Evolutionary conservation across 805 yeast genomes (phyloP).

Genomic region (Nakazawaea sp.): DNA sequence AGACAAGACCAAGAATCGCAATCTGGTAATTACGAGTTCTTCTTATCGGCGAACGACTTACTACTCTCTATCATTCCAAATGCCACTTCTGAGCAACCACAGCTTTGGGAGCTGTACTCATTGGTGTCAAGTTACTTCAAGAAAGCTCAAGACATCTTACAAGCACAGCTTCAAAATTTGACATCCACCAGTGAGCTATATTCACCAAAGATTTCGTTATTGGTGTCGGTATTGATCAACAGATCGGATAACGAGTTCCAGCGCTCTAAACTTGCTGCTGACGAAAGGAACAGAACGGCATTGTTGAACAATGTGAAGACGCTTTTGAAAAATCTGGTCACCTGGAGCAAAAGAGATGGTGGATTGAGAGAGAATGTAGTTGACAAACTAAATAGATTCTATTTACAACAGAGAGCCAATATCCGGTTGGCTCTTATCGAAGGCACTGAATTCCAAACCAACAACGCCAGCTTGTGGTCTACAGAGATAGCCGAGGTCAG

Average conservation of each 20-base stretch:
- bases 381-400: conserved; percentile 35
- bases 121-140: conserved; percentile 31
- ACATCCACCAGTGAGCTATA: conserved; percentile 14
- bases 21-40: conserved; percentile 4
- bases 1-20: conserved; percentile 15
- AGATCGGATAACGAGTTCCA: conserved; percentile 48
- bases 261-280: conserved; percentile 28
- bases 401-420: conserved; percentile 36
- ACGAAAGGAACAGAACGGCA: conserved; percentile 21
- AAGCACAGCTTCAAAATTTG: conserved; percentile 15
- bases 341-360: conserved; percentile 36
- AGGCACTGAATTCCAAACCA: conserved; percentile 24
- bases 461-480: conserved; percentile 21
- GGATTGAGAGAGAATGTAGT: conserved; percentile 41
- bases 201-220: conserved; percentile 22
- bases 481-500: conserved; percentile 18
- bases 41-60: conserved; percentile 2
- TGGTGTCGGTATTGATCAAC: conserved; percentile 38
- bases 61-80: background rate
- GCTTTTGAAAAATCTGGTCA: conserved; percentile 39
- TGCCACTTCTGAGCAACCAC: conserved; percentile 12
- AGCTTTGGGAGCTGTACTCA: conserved; percentile 33
- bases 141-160: conserved; percentile 29
- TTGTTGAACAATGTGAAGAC: conserved; percentile 33
- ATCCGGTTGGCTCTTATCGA: conserved; percentile 39